Percentiles rank a stretch among this genome's conserved stretches.
phyloP scores from a whole-genome alignment of 2,329 filamentous ascomycete genomes.

The Penicillium hordei region DNA sequence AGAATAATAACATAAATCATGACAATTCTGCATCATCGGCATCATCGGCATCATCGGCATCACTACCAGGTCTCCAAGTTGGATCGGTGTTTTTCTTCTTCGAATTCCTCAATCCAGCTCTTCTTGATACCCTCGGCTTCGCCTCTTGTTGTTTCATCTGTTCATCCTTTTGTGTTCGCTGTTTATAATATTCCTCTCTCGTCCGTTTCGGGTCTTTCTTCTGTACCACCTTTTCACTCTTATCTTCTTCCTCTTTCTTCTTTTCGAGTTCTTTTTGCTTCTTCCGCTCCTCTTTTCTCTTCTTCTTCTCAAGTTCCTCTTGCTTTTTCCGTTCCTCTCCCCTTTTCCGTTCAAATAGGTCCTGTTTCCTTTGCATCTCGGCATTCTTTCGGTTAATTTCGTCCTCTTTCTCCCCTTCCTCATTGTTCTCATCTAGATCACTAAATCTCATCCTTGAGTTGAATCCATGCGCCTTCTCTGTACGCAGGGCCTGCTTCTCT shows the following conservation, averaged over 20 bases:
- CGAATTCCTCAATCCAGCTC: neutral
- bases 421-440: neutral
- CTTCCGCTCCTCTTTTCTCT: neutral
- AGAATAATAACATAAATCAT: neutral
- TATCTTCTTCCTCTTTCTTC: neutral
- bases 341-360: neutral
- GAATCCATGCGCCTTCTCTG: neutral
- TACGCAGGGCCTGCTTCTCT: neutral
- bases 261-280: neutral
- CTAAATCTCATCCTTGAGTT: neutral
- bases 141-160: neutral
- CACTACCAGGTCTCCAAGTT: slow-evolving; percentile 1
- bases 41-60: neutral
- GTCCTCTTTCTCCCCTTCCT: too few species aligned
- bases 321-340: neutral
- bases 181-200: neutral
- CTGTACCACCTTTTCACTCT: neutral
- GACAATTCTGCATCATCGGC: neutral
- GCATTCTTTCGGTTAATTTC: neutral
- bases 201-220: neutral
- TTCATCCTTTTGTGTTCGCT: neutral
- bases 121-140: neutral
- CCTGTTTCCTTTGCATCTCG: neutral
- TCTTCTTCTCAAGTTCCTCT: neutral
- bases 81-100: slow-evolving; percentile 1